phyloP scores from a whole-genome alignment of 257 asterid genomes.

The Osmanthus fragrans region DNA sequence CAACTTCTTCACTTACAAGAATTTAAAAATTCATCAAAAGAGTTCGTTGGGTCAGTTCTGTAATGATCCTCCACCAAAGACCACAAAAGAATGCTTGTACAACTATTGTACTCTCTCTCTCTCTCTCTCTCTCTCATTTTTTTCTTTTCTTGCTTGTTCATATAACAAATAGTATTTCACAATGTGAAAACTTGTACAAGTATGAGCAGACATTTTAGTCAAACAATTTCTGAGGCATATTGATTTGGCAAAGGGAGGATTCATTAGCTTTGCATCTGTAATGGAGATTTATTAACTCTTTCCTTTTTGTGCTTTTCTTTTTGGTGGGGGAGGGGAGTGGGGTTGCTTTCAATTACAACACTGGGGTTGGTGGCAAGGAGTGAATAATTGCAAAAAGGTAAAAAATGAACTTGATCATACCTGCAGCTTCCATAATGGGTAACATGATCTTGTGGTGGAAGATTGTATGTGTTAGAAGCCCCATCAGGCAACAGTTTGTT shows the following conservation, averaged over 20 bases:
- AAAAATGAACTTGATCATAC: constrained; percentile 3
- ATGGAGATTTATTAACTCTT: background rate
- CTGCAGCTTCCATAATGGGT: constrained; percentile 7
- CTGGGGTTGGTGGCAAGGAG: constrained; percentile 1
- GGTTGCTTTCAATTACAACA: constrained; percentile 12
- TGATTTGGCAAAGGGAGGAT: background rate
- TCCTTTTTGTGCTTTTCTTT: background rate
- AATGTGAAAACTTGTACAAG: background rate
- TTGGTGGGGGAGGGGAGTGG: background rate
- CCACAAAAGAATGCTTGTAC: background rate
- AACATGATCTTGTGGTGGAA: constrained; percentile 9
- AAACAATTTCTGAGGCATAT: constrained; percentile 5
- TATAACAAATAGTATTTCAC: background rate
- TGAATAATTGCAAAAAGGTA: constrained; percentile 4
- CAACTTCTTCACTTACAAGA: background rate
- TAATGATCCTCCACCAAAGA: background rate
- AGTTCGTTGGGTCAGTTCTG: background rate
- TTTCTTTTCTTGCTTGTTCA: background rate
- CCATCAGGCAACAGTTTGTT: background rate
- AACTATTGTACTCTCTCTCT: background rate
- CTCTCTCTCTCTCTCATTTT: background rate
- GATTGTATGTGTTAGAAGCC: background rate
- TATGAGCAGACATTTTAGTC: constrained; percentile 11
- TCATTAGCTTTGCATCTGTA: constrained; percentile 3
- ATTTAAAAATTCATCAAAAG: background rate